Evolutionary conservation across 2,329 filamentous ascomycete species (phyloP).

Genomic region (Graphilbum ipis-grandicollis): DNA sequence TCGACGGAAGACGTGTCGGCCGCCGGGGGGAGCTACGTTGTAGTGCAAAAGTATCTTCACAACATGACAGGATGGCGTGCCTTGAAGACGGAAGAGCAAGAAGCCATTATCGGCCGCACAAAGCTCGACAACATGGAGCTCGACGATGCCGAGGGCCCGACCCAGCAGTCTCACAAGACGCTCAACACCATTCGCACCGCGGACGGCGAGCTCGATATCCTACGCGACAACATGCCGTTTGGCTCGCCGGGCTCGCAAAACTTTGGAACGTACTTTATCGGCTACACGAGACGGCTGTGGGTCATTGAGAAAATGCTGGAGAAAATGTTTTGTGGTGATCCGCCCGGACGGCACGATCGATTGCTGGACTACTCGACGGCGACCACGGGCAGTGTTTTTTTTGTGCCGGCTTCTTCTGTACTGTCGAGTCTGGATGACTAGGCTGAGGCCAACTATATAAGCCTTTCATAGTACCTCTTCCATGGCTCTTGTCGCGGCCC

Average conservation of each 20-base stretch:
- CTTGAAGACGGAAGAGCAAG: slow-evolving; percentile 31
- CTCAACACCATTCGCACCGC: slow-evolving; percentile 35
- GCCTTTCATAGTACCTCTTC: too few relatives aligned
- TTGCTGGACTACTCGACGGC: slow-evolving; percentile 36
- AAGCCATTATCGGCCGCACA: slow-evolving; percentile 37
- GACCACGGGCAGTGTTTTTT: slow-evolving; percentile 34
- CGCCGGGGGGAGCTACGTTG: slow-evolving; percentile 36
- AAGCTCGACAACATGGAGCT: slow-evolving; percentile 41
- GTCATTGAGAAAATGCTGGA: slow-evolving; percentile 40
- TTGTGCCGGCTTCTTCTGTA: slow-evolving; percentile 26
- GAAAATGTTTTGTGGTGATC: slow-evolving; percentile 37
- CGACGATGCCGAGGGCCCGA: slow-evolving; percentile 21
- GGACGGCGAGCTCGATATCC: slow-evolving; percentile 32
- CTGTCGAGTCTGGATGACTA: slow-evolving; percentile 16
- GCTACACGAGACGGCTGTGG: slow-evolving; percentile 33
- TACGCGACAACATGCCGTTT: slow-evolving; percentile 45
- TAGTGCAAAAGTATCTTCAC: slow-evolving; percentile 42
- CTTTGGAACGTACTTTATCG: slow-evolving; percentile 42
- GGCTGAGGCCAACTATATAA: too few relatives aligned
- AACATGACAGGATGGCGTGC: slow-evolving; percentile 27
- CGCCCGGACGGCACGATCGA: slow-evolving; percentile 34
- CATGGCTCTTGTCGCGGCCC: too few relatives aligned
- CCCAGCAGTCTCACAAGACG: slow-evolving; percentile 35
- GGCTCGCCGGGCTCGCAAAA: slow-evolving; percentile 30
- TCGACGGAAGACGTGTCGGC: slow-evolving; percentile 18